Evolutionary conservation across 208 protist species (phyloP), one percentile per base, ranked within the genome.

Genomic region (Herpetomonas tarakana): DNA sequence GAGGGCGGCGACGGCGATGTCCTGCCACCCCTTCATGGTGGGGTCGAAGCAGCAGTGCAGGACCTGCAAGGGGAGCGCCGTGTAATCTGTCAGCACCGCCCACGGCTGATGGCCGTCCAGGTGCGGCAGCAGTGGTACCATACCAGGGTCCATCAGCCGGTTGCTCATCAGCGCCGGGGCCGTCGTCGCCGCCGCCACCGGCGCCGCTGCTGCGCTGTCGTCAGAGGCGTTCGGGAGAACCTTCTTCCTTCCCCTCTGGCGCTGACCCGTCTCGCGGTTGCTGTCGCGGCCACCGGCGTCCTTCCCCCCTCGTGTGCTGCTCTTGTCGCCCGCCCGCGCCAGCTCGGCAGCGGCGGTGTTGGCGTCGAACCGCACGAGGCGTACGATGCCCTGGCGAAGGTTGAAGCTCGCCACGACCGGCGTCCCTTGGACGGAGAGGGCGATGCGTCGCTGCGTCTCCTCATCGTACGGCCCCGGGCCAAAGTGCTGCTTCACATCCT

Each of bases 41-140:
- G 88, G 81, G 52, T 96, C 91, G 56, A 79, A 92, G 73, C 85
- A 93, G 74, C 91, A 92, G 70, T 96, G 91, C 2, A 96, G 69
- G 4, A 83, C 75, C 69, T 96, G 91, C 52, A 96, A 70, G 0
- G 91, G 91, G 16, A 88, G 29, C 0, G 86, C 38, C 41, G 64
- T 72, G 65, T 81, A 52, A 38, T 96, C 83, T 0, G 22, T 26
- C 9, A 94, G 65, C 29, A 94, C 60, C 2, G 91, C 91, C 41
- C 72, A 87, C 3, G 91, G 91, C 74, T 96, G 91, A 16, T 62
- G 51, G 0, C 77, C 47, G 45, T 93, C 89, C 2, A 96, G 58
- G 11, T 71, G 53, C 0, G 75, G 73, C 2, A 82, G 16, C 11
- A 83, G 58, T 0, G 62, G 64, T 19, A 58, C 53, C 41, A 93